Evolutionary conservation across 2,329 filamentous ascomycete species (phyloP), one percentile per base, ranked within the genome.

Genomic region (Phoma sp.): DNA sequence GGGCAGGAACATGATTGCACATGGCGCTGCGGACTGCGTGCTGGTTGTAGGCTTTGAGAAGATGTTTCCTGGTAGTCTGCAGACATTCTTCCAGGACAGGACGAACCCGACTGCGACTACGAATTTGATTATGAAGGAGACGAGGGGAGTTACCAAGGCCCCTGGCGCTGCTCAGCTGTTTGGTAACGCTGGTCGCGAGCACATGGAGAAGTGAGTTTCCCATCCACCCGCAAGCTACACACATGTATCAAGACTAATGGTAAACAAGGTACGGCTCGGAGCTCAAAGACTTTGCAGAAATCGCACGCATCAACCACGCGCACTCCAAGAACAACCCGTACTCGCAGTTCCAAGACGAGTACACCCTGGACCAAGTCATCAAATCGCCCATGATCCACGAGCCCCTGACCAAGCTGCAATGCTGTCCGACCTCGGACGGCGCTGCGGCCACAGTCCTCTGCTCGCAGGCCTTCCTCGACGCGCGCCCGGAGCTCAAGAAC

Each of bases 21-120:
- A 90, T 65, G 93, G 93, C 30, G 90, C 86, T 11, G 90, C 91
- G 1, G 90, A 96, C 76, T 96, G 91, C 72, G 86, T 96, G 18
- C 80, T 98, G 57, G 93, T 98, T 1, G 86, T 98, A 18, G 95
- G 93, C 4, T 98, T 98, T 68, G 95, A 98, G 82, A 97, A 97
- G 86, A 98, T 98, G 93, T 93, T 89, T 78, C 88, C 89, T 0
- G 93, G 93, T n/a, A 90, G 87, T 64, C 80, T 98, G 62, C 87
- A 93, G 79, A 84, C 80, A 52, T 88, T 90, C 79, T 98, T 90
- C 79, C 88, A 93, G 65, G 93, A 98, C 73, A 84, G 93, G 24
- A 85, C 87, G 64, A 93, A 89, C 70, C 93, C 93, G 2, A 89
- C 86, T 0, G 88, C 86, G 35, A 90, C 89, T 4, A 85, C 88